Conservation (phyloP, 2,329 filamentous ascomycete genomes). For the Fonsecaea monophora region DNA sequence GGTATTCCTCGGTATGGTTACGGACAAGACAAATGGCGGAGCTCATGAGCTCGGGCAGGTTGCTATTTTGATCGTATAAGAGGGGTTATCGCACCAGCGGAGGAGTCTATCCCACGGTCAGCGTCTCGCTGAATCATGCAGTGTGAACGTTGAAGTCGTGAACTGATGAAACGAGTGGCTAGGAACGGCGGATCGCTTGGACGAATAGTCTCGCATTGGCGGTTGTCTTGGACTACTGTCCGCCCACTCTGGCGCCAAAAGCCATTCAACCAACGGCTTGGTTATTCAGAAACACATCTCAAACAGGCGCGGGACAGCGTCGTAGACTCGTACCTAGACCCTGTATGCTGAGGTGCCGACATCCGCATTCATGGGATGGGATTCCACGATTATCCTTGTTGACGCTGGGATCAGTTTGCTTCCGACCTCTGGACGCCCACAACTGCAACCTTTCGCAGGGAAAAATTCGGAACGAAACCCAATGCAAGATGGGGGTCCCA, state of each 20-base stretch:
- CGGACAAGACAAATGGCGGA: background rate
- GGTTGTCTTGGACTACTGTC: conserved; percentile 27
- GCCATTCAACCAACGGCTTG: conserved; percentile 24
- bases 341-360: conserved; percentile 15
- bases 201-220: conserved; percentile 31
- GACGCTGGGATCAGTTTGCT: conserved; percentile 14
- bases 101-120: conserved; percentile 20
- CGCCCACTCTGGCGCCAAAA: conserved; percentile 33
- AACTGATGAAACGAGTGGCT: conserved; percentile 41
- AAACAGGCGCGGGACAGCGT: conserved; percentile 38
- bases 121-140: conserved; percentile 31
- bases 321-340: conserved; percentile 2
- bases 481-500: conserved; percentile 16
- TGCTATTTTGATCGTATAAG: conserved; percentile 35
- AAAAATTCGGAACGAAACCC: conserved; percentile 24
- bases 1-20: background rate
- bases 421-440: conserved; percentile 9
- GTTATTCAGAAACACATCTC: conserved; percentile 38
- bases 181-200: conserved; percentile 28
- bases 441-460: conserved; percentile 16
- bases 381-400: conserved; percentile 9
- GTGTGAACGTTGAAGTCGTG: conserved; percentile 25
- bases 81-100: conserved; percentile 8
- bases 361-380: background rate
- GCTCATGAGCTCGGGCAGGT: conserved; percentile 11